Conservation (phyloP, 106 monocot species). For the Posidonia australis region DNA sequence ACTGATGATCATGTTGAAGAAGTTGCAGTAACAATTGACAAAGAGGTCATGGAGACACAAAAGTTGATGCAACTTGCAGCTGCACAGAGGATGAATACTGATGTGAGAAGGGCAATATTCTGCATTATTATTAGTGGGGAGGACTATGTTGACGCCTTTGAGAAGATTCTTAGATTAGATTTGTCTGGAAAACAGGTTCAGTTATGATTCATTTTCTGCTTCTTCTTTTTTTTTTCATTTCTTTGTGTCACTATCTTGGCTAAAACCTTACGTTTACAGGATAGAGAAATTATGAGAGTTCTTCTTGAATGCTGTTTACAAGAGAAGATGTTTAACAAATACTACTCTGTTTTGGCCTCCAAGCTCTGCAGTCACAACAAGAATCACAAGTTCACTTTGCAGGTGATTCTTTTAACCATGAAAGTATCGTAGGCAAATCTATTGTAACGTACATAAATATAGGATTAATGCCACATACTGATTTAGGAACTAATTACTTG, state of each 20-base stretch:
- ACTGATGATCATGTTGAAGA: constrained; percentile 40
- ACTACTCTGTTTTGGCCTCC: constrained; percentile 78
- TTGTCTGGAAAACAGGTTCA: constrained; percentile 86
- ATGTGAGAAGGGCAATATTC: constrained; percentile 80
- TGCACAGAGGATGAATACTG: constrained; percentile 86
- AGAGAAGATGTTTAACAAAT: constrained; percentile 87
- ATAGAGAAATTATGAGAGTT: constrained; percentile 92
- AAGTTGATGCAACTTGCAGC: constrained; percentile 78
- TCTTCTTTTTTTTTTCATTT: constrained; percentile 4
- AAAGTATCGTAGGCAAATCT: background rate
- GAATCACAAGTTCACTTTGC: constrained; percentile 92
- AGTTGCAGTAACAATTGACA: constrained; percentile 40
- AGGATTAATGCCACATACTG: too few relatives aligned
- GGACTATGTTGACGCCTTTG: constrained; percentile 94
- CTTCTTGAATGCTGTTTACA: constrained; percentile 90
- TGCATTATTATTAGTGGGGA: constrained; percentile 93
- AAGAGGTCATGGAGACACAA: constrained; percentile 57
- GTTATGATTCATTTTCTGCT: background rate
- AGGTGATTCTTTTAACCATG: constrained; percentile 29
- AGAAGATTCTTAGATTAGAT: constrained; percentile 75
- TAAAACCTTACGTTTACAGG: constrained; percentile 23
- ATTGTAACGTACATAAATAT: too few relatives aligned
- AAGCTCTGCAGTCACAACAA: constrained; percentile 90
- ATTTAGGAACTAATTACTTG: too few relatives aligned
- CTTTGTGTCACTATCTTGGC: background rate